Conservation (phyloP, 1,284 basidiomycete genomes). For the Lentinula novae-zelandiae region DNA sequence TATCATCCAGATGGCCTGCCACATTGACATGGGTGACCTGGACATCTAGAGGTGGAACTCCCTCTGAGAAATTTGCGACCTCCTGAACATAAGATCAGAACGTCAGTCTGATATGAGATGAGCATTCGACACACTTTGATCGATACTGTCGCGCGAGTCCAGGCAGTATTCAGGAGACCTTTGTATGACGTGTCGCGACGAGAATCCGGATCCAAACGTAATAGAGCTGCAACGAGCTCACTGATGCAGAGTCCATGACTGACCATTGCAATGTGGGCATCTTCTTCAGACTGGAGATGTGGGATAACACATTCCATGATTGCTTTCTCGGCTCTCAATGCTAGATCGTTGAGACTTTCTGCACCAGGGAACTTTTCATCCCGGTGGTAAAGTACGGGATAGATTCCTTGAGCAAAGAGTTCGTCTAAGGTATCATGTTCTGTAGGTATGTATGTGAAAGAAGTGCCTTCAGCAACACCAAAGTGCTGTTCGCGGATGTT, state of each 20-base stretch:
- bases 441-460: slow-evolving; percentile 37
- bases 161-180: slow-evolving; percentile 61
- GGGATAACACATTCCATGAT: slow-evolving; percentile 58
- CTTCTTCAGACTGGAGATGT: slow-evolving; percentile 39
- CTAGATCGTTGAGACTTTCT: slow-evolving; percentile 68
- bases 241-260: slow-evolving; percentile 75
- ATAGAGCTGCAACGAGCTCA: slow-evolving; percentile 50
- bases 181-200: slow-evolving; percentile 33
- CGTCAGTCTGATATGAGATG: not conserved
- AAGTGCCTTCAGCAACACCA: slow-evolving; percentile 65
- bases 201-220: slow-evolving; percentile 43
- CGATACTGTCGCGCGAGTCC: slow-evolving; percentile 52
- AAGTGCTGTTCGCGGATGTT: slow-evolving; percentile 63
- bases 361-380: slow-evolving; percentile 60
- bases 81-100: not conserved
- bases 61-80: slow-evolving; percentile 9
- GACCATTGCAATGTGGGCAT: slow-evolving; percentile 57
- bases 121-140: slow-evolving; percentile 33
- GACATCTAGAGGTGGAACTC: slow-evolving; percentile 16
- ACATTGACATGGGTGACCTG: slow-evolving; percentile 27
- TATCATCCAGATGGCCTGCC: slow-evolving; percentile 20
- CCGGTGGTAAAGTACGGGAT: slow-evolving; percentile 44
- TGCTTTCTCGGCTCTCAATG: slow-evolving; percentile 49
- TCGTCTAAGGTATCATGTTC: slow-evolving; percentile 36
- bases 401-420: slow-evolving; percentile 42